Conservation (phyloP, 2,329 filamentous ascomycete genomes). For the Penicillium paneum region DNA sequence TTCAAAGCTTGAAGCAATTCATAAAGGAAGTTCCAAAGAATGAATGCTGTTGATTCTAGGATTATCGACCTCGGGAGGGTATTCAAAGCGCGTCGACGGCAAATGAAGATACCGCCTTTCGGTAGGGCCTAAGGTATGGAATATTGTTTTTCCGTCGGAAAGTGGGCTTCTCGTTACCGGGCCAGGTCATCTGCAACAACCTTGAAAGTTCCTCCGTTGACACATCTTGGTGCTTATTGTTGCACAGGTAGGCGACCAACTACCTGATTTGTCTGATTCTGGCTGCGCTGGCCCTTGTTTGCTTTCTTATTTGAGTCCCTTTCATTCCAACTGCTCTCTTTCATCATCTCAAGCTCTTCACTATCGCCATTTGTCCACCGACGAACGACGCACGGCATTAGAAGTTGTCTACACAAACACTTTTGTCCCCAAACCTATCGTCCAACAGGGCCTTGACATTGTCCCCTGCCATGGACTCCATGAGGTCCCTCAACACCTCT, state of each 20-base stretch:
- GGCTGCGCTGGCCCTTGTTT: neutral
- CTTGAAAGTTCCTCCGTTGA: conserved; percentile 7
- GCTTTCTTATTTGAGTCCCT: neutral
- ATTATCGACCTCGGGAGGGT: conserved; percentile 17
- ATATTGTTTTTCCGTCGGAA: conserved; percentile 28
- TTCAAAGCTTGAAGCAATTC: neutral
- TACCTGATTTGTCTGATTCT: neutral
- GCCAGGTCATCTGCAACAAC: conserved; percentile 28
- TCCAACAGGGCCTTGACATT: neutral
- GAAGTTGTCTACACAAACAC: neutral
- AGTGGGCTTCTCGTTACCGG: conserved; percentile 40
- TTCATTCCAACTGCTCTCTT: neutral
- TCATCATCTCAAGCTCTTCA: neutral
- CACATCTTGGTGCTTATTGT: conserved; percentile 11
- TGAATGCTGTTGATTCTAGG: conserved; percentile 7
- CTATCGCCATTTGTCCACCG: neutral
- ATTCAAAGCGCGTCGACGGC: conserved; percentile 28
- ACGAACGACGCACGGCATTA: conserved; percentile 1
- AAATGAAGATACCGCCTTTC: conserved; percentile 4
- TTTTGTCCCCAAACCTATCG: neutral
- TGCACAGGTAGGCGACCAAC: neutral
- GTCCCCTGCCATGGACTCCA: conserved; percentile 56
- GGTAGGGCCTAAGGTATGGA: conserved; percentile 15
- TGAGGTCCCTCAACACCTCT: conserved; percentile 61
- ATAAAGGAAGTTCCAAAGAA: conserved; percentile 1